Percentiles rank a stretch among this genome's conserved stretches.
phyloP scores from a whole-genome alignment of 768 basidiomycete genomes.

The Naematelia encephala region DNA sequence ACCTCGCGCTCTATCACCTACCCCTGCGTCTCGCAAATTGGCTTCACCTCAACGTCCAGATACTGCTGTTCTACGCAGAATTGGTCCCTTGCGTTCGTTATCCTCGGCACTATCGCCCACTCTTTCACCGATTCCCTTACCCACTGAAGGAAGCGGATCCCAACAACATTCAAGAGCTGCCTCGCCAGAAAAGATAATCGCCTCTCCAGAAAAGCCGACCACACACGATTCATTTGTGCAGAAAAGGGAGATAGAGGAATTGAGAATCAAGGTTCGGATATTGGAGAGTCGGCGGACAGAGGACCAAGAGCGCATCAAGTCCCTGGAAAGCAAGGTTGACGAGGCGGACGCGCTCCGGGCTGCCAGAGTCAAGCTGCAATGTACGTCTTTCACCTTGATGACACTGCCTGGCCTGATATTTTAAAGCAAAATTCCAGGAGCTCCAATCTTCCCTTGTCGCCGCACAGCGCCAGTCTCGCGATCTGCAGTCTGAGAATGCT shows the following conservation, averaged over 20 bases:
- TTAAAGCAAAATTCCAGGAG: constrained; percentile 67
- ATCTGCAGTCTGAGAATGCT: constrained; percentile 66
- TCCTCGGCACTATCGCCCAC: constrained; percentile 43
- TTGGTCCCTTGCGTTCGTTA: constrained; percentile 5
- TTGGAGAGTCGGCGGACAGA: constrained; percentile 83
- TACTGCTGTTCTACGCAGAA: background rate
- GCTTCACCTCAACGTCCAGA: background rate
- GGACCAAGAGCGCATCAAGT: constrained; percentile 75
- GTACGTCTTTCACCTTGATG: constrained; percentile 23
- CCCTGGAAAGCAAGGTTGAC: constrained; percentile 75
- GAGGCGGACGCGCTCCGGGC: constrained; percentile 82
- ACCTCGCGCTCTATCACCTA: constrained; percentile 5
- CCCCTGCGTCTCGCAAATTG: constrained; percentile 1
- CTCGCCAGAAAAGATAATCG: too few species aligned
- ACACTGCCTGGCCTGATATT: constrained; percentile 5
- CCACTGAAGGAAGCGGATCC: background rate
- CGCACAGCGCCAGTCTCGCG: constrained; percentile 71
- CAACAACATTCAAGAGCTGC: constrained; percentile 9
- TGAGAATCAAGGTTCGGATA: constrained; percentile 75
- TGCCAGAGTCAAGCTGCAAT: constrained; percentile 80
- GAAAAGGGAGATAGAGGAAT: constrained; percentile 59
- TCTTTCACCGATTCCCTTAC: constrained; percentile 45
- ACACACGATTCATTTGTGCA: constrained; percentile 15
- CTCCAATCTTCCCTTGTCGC: constrained; percentile 75
- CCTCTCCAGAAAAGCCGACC: constrained; percentile 18